Percentiles rank a stretch among this genome's conserved stretches.
Conservation (phyloP, 345 rosid species). For the Jatropha curcas region DNA sequence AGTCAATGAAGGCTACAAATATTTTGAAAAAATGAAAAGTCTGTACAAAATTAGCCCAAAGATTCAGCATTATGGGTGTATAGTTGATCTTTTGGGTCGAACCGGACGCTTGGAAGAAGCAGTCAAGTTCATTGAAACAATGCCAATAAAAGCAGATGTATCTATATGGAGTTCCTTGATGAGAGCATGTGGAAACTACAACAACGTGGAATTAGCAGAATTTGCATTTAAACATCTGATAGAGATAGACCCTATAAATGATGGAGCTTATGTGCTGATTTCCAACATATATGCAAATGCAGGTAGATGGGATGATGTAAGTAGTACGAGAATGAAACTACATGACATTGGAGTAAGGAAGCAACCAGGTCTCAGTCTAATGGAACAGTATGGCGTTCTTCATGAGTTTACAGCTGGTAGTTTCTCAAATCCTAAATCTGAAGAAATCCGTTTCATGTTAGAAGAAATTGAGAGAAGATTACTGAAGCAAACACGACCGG, state of each 20-base stretch:
- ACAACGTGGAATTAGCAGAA: slow-evolving; percentile 19
- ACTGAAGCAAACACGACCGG: neutral
- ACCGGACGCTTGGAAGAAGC: slow-evolving; percentile 11
- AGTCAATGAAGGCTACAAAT: slow-evolving; percentile 25
- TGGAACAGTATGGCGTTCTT: slow-evolving; percentile 24
- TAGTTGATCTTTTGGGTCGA: slow-evolving; percentile 19
- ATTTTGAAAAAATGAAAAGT: slow-evolving; percentile 22
- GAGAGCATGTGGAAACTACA: slow-evolving; percentile 12
- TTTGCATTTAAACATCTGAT: slow-evolving; percentile 23
- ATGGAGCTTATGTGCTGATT: slow-evolving; percentile 25
- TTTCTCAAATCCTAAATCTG: slow-evolving; percentile 13
- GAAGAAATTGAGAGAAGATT: slow-evolving; percentile 16
- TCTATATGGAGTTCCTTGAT: slow-evolving; percentile 15
- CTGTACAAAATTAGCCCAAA: slow-evolving; percentile 19
- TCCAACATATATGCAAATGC: slow-evolving; percentile 24
- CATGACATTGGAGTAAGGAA: slow-evolving; percentile 21
- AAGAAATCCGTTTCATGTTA: slow-evolving; percentile 14
- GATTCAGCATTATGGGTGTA: slow-evolving; percentile 14
- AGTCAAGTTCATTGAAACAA: slow-evolving; percentile 19
- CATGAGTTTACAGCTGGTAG: slow-evolving; percentile 20
- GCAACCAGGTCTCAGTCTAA: slow-evolving; percentile 24
- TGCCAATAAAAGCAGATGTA: slow-evolving; percentile 26
- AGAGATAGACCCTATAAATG: slow-evolving; percentile 20
- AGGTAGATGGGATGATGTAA: slow-evolving; percentile 25
- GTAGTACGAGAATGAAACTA: slow-evolving; percentile 20